Base-by-base conservation (phyloP, 805 yeast species). In the Yamadazyma phyllophila region DNA sequence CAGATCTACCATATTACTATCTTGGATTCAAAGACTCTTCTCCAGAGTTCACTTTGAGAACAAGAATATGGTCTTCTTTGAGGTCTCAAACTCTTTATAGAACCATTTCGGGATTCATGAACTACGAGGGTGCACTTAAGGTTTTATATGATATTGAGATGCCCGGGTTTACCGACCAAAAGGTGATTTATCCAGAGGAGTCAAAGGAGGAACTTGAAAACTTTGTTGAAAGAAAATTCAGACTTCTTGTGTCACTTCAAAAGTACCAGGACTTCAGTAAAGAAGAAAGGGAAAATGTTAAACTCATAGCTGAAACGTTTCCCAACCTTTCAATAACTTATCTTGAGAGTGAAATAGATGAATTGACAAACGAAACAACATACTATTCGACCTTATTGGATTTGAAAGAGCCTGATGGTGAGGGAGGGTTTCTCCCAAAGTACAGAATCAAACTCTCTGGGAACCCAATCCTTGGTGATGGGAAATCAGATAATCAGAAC, bases 401-500 rank as follows among this genome's bases (percentile, higher is more conserved):
- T 42, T 45, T 54, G 7, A 17, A 39, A 4, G 7, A 26, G 3
- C 80, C 81, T 41, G 82, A 80, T 56, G 85, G 83, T 0, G 76
- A 69, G 55, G 77, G 85, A 36, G 73, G 71, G 7, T 54, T 49
- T 20, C n/a, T 47, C 11, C 59, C 55, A 27, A 48, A 73, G 74
- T 76, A 66, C 63, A 78, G 84, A 50, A 73, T 92, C n/a, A 80
- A 77, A 56, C 73, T 92, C 11, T 86, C 96, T 2, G 98, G 98
- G 12, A 85, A 92, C 66, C 98, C 98, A 10, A 92, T 92, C 43
- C 70, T 91, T 37, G 98, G 98, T 24, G 98, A 92, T 66, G 98
- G 98, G 30, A 92, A 92, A 62, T 84, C 97, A 12, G 98, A 92
- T 62, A 92, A 92, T 62, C 98, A 92, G 66, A 92, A 92, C 60